Conservation (phyloP, 1,284 basidiomycete genomes). For the Moesziomyces sp. region DNA sequence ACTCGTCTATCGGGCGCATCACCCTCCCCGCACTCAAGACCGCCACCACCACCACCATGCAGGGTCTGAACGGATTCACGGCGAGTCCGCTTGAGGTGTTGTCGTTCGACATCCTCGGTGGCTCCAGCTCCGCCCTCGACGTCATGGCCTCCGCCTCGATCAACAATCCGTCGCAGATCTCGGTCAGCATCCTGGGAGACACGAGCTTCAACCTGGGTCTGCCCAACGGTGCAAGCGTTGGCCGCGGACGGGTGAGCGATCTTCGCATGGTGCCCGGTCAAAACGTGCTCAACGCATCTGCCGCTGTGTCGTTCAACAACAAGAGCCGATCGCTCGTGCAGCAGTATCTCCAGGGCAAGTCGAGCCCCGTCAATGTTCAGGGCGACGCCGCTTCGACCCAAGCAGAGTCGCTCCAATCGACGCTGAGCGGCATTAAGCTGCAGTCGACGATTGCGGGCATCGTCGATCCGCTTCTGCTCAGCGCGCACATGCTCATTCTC, state of each 20-base stretch:
- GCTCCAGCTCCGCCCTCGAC: conserved; percentile 73
- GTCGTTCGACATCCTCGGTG: conserved; percentile 77
- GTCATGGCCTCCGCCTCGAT: conserved; percentile 74
- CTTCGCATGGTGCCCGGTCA: conserved; percentile 45
- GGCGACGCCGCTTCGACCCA: not conserved
- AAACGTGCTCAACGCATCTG: conserved; percentile 46
- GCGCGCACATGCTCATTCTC: conserved; percentile 74
- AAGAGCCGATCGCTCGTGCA: conserved; percentile 12
- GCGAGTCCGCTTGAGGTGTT: conserved; percentile 73
- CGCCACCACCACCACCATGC: conserved; percentile 75
- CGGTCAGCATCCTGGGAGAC: conserved; percentile 71
- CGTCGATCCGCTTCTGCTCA: conserved; percentile 73
- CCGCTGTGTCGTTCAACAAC: conserved; percentile 33
- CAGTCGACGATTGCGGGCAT: conserved; percentile 76
- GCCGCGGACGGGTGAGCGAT: conserved; percentile 40
- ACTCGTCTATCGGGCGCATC: conserved; percentile 75
- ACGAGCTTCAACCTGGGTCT: conserved; percentile 71
- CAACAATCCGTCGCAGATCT: conserved; percentile 76
- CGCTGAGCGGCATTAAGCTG: conserved; percentile 70
- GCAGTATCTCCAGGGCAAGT: conserved; percentile 4
- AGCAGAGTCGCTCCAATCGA: conserved; percentile 5
- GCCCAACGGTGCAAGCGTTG: conserved; percentile 66
- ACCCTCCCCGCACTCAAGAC: conserved; percentile 78
- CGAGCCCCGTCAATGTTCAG: conserved; percentile 5
- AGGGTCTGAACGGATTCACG: conserved; percentile 76